Conservation (phyloP, 2,329 filamentous ascomycete species). For the Aspergillus calidoustus region DNA sequence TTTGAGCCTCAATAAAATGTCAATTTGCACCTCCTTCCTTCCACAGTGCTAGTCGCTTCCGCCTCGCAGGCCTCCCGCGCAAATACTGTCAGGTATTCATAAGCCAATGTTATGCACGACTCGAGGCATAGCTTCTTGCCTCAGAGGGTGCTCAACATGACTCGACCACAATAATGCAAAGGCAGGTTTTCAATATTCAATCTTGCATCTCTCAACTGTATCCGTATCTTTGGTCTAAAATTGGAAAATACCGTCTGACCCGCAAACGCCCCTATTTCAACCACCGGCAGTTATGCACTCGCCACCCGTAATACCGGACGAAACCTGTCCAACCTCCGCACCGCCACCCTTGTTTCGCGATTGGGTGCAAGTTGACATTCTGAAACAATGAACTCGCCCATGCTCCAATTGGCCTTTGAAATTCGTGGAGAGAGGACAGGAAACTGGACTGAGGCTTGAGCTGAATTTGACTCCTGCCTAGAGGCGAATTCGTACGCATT, state of each 20-base stretch:
- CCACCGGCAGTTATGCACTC: slow-evolving; percentile 9
- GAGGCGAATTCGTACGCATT: neutral
- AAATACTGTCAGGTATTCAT: too few species aligned
- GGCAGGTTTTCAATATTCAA: too few species aligned
- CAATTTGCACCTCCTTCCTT: too few species aligned
- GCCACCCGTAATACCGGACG: slow-evolving; percentile 1
- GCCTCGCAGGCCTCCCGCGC: too few species aligned
- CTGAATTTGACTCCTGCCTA: neutral
- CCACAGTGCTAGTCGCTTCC: too few species aligned
- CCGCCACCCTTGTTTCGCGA: slow-evolving; percentile 13
- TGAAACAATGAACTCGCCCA: slow-evolving; percentile 9
- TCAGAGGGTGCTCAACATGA: too few species aligned
- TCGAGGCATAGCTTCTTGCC: too few species aligned
- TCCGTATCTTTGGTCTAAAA: neutral
- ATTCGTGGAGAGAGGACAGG: neutral
- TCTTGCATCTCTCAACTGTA: too few species aligned
- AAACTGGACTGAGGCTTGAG: neutral
- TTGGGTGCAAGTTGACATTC: neutral
- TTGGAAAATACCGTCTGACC: neutral
- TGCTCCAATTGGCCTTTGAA: neutral
- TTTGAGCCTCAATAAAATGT: too few species aligned
- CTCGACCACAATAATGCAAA: too few species aligned
- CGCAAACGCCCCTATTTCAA: slow-evolving; percentile 5
- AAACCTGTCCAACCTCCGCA: neutral
- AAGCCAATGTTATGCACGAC: too few species aligned